Evolutionary conservation across 2,329 filamentous ascomycete genomes (phyloP), one percentile per base, ranked within the genome.

Genomic region (Fusarium coffeatum): DNA sequence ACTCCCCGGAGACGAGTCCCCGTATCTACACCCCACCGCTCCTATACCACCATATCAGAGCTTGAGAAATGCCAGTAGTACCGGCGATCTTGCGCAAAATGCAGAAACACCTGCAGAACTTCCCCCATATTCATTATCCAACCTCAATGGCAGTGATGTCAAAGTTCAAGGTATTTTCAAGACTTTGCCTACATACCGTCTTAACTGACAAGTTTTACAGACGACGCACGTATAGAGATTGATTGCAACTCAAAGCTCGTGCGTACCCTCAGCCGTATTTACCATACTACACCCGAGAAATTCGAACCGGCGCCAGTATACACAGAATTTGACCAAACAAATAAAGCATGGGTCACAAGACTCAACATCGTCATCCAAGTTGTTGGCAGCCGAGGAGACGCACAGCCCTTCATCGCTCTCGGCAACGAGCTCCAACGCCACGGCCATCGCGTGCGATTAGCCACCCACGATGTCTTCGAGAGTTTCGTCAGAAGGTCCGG

Each of bases 341-440:
- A 15, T 4, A 30, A 48, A n/a, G 22, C 45, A 22, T 48, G 45
- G 45, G 5, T 13, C 18, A 48, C 45, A 2, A 48, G 30, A 28
- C 45, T 48, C 12, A 94, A 93, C 77, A 90, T 94, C 54, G 91
- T 93, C 20, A 90, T 94, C 64, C 93, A 93, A 85, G 90, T 94
- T 7, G 93, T 94, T 67, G 92, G 92, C 2, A 91, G 88, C 11
- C 84, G 92, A 45, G 92, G 92, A n/a, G 92, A 95, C 72, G 90
- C 92, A 5, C 92, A 94, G 73, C 92, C 92, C 0, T 95, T 94
- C 66, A 78, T 95, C 18, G 89, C 89, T 67, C 85, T 94, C 48
- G 92, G 90, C 15, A 89, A 90, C 77, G 85, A 91, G 1, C 79
- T 94, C 25, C 88, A 90, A 72, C 85, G 91, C 42, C 88, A 92